Evolutionary conservation across 169 alveolate species (phyloP).

Genomic region (Eimeria acervulina): DNA sequence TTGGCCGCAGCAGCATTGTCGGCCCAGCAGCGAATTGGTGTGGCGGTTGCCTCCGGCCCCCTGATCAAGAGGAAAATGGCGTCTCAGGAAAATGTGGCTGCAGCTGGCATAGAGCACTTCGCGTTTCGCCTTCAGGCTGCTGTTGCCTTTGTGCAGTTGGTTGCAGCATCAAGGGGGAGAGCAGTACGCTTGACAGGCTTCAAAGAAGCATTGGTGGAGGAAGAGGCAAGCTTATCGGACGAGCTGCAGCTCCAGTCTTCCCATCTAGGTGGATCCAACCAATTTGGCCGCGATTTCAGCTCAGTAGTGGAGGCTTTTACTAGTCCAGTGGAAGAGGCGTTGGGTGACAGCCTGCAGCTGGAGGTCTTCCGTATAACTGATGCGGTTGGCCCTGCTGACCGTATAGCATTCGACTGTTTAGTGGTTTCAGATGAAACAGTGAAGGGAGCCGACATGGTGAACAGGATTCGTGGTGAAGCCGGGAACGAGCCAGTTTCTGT

Average conservation of each 20-base stretch:
- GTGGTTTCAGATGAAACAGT: slow-evolving; percentile 78
- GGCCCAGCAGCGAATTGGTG: slow-evolving; percentile 77
- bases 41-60: slow-evolving; percentile 84
- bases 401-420: slow-evolving; percentile 69
- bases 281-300: not conserved
- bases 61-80: slow-evolving; percentile 80
- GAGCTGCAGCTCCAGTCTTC: not conserved
- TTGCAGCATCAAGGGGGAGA: slow-evolving; percentile 62
- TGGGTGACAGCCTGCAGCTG: slow-evolving; percentile 5
- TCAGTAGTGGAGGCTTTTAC: not conserved
- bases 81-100: slow-evolving; percentile 49
- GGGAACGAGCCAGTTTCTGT: slow-evolving; percentile 59
- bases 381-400: slow-evolving; percentile 83
- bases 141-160: slow-evolving; percentile 72
- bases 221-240: not conserved
- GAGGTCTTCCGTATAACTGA: slow-evolving; percentile 57
- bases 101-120: slow-evolving; percentile 80
- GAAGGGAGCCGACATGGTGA: slow-evolving; percentile 73
- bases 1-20: slow-evolving; percentile 85
- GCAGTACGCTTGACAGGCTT: not conserved
- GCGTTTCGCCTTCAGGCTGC: slow-evolving; percentile 65
- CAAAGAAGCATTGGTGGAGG: slow-evolving; percentile 43
- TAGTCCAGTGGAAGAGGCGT: not conserved
- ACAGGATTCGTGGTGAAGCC: slow-evolving; percentile 31
- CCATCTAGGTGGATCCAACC: not conserved